phyloP scores from a whole-genome alignment of 1,284 basidiomycete species.

The Abortiporus biennis region DNA sequence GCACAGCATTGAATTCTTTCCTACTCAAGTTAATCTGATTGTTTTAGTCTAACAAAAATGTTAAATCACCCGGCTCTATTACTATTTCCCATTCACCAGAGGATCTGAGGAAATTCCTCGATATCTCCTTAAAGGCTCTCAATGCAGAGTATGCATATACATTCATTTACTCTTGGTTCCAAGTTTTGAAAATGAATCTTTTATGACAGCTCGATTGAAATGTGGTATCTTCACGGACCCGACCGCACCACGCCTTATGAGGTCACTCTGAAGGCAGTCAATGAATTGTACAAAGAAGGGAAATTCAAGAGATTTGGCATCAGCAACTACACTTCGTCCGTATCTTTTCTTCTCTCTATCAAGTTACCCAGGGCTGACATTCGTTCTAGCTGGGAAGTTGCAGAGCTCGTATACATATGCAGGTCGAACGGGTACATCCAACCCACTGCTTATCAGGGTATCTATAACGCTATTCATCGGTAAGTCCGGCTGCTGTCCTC shows the following conservation, averaged over 20 bases:
- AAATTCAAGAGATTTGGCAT: conserved; percentile 39
- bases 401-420: conserved; percentile 53
- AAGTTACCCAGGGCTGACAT: neutral
- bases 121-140: conserved; percentile 37
- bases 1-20: neutral
- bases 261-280: conserved; percentile 39
- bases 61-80: neutral
- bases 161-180: neutral
- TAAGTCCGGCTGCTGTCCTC: neutral
- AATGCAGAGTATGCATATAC: conserved; percentile 36
- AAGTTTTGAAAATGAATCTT: neutral
- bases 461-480: conserved; percentile 50
- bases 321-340: conserved; percentile 41
- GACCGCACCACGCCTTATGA: conserved; percentile 42
- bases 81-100: conserved; percentile 9
- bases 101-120: conserved; percentile 35
- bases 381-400: conserved; percentile 50
- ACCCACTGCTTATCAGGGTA: conserved; percentile 66
- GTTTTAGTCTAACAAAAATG: neutral
- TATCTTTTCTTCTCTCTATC: conserved; percentile 2
- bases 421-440: conserved; percentile 48
- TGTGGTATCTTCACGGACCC: conserved; percentile 52
- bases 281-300: conserved; percentile 46
- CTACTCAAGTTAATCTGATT: neutral
- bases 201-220: conserved; percentile 26